Base-by-base conservation (phyloP, 106 monocot species). In the Acorus calamus region DNA sequence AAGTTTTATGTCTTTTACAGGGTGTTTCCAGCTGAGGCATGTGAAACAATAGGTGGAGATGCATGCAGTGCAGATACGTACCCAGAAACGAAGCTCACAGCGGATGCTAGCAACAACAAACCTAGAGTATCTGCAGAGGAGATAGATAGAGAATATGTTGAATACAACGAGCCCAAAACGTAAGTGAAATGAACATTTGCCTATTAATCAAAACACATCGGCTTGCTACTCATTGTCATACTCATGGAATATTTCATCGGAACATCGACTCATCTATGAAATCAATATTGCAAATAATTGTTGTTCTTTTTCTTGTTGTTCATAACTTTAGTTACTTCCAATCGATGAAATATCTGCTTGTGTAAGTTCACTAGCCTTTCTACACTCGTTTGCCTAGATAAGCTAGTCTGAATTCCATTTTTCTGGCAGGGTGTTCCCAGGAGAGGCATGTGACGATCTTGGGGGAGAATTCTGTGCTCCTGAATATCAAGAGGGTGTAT, bases 401-500 rank as follows among this genome's bases (percentile, higher is more conserved):
- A 28, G 28, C 28, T 1, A 28, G 1, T 28, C 28, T 28, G 28
- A 28, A 28, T 28, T 53, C 4, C 28, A 6, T 56, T 2, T 14
- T 2, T 47, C 50, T 49, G 64, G 55, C 76, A 89, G 89, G 68
- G 93, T 93, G 43, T 93, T 93, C 58, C 93, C 79, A 42, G 83
- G 65, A 4, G 93, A 93, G 71, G 89, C 89, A 49, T 89, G 93
- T 12, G 93, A 93, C 68, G 78, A 93, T 64, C 89, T 93, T 56
- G 88, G 93, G 58, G 93, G 93, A 45, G 89, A 93, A 60, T 89
- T 93, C 70, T 93, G 89, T 46, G 76, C 81, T 47, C 64, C 89
- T 1, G 83, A 80, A 8, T 89, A 84, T 49, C 84, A 84, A 51
- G 14, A 68, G 41, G 88, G 80, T 8, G 87, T 83, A 7, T 76